phyloP scores from a whole-genome alignment of 1,284 basidiomycete genomes.

The Tilletia indica region DNA sequence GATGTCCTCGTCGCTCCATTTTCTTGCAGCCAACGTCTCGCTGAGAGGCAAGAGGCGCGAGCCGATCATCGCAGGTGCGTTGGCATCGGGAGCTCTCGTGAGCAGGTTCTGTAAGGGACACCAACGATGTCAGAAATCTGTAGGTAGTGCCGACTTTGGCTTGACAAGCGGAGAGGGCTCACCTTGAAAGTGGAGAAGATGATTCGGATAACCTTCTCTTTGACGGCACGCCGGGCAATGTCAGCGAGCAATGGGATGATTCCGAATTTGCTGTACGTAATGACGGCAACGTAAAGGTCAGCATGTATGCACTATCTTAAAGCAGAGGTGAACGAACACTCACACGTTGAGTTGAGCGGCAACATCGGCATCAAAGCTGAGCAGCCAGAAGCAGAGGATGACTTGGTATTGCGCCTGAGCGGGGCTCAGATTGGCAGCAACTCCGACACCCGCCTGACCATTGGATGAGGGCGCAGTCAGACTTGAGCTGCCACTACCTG shows the following conservation, averaged over 20 bases:
- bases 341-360: conserved; percentile 79
- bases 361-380: conserved; percentile 83
- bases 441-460: neutral
- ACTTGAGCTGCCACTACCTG: too few relatives aligned
- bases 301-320: neutral
- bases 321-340: conserved; percentile 24
- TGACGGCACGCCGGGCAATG: conserved; percentile 83
- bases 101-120: conserved; percentile 71
- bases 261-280: conserved; percentile 70
- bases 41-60: conserved; percentile 80
- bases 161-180: conserved; percentile 32
- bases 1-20: conserved; percentile 87
- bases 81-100: conserved; percentile 73
- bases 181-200: conserved; percentile 87
- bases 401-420: conserved; percentile 97
- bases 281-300: neutral
- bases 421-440: conserved; percentile 44
- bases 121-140: conserved; percentile 15
- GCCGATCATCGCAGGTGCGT: conserved; percentile 88
- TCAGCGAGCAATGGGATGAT: conserved; percentile 82
- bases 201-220: conserved; percentile 97
- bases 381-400: conserved; percentile 85
- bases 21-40: conserved; percentile 77
- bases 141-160: neutral
- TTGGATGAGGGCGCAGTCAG: neutral